Evolutionary conservation across 73 alveolate genomes (phyloP).

Genomic region (Paramecium sexaurelia): DNA sequence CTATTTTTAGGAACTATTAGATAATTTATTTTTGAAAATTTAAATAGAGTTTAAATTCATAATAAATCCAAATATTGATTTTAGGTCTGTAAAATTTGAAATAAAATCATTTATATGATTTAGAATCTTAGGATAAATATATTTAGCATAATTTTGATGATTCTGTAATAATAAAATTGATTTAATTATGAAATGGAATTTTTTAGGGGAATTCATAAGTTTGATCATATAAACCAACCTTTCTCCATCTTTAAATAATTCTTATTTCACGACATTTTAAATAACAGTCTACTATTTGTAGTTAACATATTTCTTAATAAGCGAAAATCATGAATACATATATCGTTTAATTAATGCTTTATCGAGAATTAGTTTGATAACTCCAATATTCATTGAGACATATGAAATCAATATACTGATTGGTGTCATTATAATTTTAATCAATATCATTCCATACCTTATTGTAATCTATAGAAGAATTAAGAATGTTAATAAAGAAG

Average conservation of each 20-base stretch:
- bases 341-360: constrained; percentile 18
- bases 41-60: no score
- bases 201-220: background rate
- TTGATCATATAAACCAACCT: background rate
- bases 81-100: no score
- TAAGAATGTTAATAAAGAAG: background rate
- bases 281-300: background rate
- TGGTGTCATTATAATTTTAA: background rate
- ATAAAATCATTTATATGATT: background rate
- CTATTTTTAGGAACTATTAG: no score
- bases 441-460: background rate
- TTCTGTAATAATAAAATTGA: background rate
- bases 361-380: constrained; percentile 3
- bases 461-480: constrained; percentile 4
- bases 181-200: constrained; percentile 5
- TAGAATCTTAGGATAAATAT: background rate
- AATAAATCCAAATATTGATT: no score
- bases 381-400: constrained; percentile 18
- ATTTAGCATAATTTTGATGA: background rate
- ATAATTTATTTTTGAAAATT: no score
- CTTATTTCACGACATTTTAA: background rate
- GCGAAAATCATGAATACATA: constrained; percentile 8
- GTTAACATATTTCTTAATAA: constrained; percentile 7
- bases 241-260: constrained; percentile 6
- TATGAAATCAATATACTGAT: background rate